Evolutionary conservation across 768 basidiomycete genomes (phyloP).

Genomic region (Coprinopsis strossmayeri): DNA sequence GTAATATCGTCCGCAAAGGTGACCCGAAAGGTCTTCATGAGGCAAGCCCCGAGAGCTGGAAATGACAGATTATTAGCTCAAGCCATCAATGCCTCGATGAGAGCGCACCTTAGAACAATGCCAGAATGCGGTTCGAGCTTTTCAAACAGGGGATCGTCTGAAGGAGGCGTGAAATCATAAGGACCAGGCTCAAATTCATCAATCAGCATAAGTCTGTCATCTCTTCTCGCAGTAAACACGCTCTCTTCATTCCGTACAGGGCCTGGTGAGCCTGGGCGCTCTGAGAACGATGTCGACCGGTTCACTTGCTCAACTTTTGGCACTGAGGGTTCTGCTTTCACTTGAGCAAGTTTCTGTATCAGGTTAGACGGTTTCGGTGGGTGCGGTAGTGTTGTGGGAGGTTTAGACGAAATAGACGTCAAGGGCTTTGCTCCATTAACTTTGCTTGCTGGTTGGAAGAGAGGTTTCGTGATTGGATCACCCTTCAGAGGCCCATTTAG

Average conservation of each 20-base stretch:
- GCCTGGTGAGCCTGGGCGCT: slow-evolving; percentile 22
- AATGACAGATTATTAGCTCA: too few relatives aligned
- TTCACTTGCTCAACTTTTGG: slow-evolving; percentile 12
- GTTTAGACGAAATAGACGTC: neutral
- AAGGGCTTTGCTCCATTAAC: neutral
- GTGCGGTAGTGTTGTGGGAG: slow-evolving; percentile 15
- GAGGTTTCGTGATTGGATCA: slow-evolving; percentile 7
- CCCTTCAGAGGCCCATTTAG: slow-evolving; percentile 20
- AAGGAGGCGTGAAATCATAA: slow-evolving; percentile 59
- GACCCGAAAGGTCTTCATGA: slow-evolving; percentile 73
- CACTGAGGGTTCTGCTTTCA: slow-evolving; percentile 20
- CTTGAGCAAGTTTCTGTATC: slow-evolving; percentile 40
- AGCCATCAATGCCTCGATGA: too few relatives aligned
- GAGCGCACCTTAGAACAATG: slow-evolving; percentile 75
- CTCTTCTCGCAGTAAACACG: slow-evolving; percentile 26
- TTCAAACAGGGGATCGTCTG: slow-evolving; percentile 72
- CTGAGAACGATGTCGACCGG: slow-evolving; percentile 28
- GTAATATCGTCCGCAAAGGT: slow-evolving; percentile 79
- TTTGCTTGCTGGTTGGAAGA: slow-evolving; percentile 4
- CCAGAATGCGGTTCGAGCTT: slow-evolving; percentile 87
- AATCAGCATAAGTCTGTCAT: slow-evolving; percentile 63
- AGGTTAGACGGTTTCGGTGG: slow-evolving; percentile 47
- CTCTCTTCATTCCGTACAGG: slow-evolving; percentile 1
- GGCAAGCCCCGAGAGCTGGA: slow-evolving; percentile 64
- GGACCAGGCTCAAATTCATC: slow-evolving; percentile 79